Conservation (phyloP, 371 early-diverging fungal species). For the Rhizomucor pusillus region DNA sequence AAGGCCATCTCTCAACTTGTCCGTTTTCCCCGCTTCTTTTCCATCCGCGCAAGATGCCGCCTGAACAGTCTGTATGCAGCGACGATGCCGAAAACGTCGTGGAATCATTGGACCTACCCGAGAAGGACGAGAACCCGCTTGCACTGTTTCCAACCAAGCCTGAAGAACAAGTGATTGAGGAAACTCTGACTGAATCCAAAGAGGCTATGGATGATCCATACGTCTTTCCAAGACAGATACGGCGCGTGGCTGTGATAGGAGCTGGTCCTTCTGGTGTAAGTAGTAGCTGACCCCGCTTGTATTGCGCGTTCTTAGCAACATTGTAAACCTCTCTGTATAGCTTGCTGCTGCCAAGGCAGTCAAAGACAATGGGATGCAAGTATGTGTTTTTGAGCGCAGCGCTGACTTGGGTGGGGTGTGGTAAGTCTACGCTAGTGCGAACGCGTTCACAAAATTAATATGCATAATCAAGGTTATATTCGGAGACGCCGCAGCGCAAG, state of each 20-base stretch:
- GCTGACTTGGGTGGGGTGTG: conserved; percentile 32
- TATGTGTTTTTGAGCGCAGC: conserved; percentile 33
- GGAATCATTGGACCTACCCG: no score
- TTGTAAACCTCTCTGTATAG: conserved; percentile 7
- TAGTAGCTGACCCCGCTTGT: not conserved
- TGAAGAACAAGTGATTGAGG: conserved; percentile 10
- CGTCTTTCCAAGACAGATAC: conserved; percentile 18
- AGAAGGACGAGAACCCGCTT: no score
- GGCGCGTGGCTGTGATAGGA: conserved; percentile 37
- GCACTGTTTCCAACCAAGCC: no score
- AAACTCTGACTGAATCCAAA: conserved; percentile 6
- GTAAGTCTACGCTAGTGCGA: conserved; percentile 18
- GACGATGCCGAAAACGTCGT: no score
- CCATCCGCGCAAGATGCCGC: no score
- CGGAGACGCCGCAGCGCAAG: conserved; percentile 13
- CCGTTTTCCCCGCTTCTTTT: no score
- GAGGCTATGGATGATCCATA: conserved; percentile 18
- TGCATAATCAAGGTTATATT: conserved; percentile 5
- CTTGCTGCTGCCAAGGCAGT: conserved; percentile 32
- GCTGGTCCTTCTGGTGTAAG: conserved; percentile 40
- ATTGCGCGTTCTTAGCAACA: not conserved
- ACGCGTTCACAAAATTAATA: not conserved
- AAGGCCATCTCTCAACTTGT: no score
- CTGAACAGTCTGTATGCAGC: no score
- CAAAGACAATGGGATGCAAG: conserved; percentile 30